phyloP scores from a whole-genome alignment of 2,329 filamentous ascomycete genomes.

The Penicillium sp. region DNA sequence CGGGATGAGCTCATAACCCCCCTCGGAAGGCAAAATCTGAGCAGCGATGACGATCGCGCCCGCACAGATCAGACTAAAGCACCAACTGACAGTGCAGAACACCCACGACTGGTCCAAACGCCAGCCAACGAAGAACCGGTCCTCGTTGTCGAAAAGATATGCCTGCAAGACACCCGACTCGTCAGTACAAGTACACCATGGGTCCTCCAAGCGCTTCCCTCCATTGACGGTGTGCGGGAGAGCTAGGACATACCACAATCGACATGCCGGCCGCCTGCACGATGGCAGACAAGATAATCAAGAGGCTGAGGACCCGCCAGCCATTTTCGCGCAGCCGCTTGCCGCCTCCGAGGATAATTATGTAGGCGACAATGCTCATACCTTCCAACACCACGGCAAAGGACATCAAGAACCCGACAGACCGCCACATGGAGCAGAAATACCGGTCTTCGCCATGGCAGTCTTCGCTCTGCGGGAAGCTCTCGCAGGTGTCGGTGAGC shows the following conservation, averaged over 20 bases:
- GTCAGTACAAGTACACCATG: neutral
- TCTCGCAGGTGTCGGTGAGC: constrained; percentile 55
- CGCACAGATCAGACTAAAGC: constrained; percentile 55
- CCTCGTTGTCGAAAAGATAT: constrained; percentile 79
- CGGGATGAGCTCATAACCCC: constrained; percentile 79
- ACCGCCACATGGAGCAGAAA: constrained; percentile 93
- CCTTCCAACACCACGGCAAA: constrained; percentile 82
- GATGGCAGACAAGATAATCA: constrained; percentile 67
- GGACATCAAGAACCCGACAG: constrained; percentile 82
- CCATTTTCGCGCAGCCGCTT: constrained; percentile 77
- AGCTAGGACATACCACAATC: constrained; percentile 68
- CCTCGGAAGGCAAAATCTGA: constrained; percentile 73
- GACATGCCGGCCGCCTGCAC: constrained; percentile 76
- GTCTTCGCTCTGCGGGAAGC: constrained; percentile 68
- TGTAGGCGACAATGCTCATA: constrained; percentile 75
- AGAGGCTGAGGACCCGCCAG: constrained; percentile 72
- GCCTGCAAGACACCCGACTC: constrained; percentile 55
- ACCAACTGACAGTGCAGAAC: constrained; percentile 66
- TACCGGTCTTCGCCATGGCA: constrained; percentile 67
- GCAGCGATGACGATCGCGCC: constrained; percentile 67
- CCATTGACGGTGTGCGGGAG: neutral
- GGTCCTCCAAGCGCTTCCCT: neutral
- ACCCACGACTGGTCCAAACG: constrained; percentile 77
- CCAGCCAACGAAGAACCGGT: constrained; percentile 83
- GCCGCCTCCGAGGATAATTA: constrained; percentile 75